phyloP scores from a whole-genome alignment of 768 basidiomycete species.

The Melanogaster broomeanus region DNA sequence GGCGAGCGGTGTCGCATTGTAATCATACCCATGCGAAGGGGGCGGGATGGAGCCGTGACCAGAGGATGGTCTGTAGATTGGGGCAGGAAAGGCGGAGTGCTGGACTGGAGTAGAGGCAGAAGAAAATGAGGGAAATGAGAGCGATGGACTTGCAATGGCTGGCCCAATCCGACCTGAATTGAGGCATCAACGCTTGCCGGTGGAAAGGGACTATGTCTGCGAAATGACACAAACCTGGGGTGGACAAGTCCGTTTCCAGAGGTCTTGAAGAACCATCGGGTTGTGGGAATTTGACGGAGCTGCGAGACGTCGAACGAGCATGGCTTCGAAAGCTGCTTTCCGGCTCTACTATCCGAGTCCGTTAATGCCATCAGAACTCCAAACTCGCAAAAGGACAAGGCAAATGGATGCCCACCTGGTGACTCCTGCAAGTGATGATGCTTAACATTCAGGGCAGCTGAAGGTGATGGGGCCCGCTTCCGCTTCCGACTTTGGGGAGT shows the following conservation, averaged over 20 bases:
- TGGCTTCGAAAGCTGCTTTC: conserved; percentile 9
- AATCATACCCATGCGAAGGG: not conserved
- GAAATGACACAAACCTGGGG: conserved; percentile 12
- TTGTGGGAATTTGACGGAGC: not conserved
- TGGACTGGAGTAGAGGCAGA: conserved; percentile 8
- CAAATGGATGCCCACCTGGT: conserved; percentile 21
- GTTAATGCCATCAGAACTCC: conserved; percentile 7
- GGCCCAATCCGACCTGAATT: conserved; percentile 11
- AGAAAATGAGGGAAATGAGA: conserved; percentile 5
- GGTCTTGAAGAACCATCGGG: not conserved
- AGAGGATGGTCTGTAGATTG: conserved; percentile 8
- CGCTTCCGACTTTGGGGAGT: conserved; percentile 20
- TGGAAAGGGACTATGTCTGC: not conserved
- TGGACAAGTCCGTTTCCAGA: conserved; percentile 2
- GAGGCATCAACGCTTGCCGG: conserved; percentile 4
- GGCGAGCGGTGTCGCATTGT: conserved; percentile 5
- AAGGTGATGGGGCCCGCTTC: conserved; percentile 24
- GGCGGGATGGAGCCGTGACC: conserved; percentile 7
- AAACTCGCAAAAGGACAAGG: conserved; percentile 1
- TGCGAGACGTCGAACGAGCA: conserved; percentile 7
- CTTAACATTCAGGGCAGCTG: conserved; percentile 1
- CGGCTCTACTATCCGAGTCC: conserved; percentile 1
- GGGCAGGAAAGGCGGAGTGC: conserved; percentile 1
- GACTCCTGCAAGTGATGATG: conserved; percentile 6
- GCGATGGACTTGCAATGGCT: conserved; percentile 9